Evolutionary conservation across 495 filamentous ascomycete species (phyloP), one percentile per base, ranked within the genome.

Genomic region (Podospora pseudopauciseta): DNA sequence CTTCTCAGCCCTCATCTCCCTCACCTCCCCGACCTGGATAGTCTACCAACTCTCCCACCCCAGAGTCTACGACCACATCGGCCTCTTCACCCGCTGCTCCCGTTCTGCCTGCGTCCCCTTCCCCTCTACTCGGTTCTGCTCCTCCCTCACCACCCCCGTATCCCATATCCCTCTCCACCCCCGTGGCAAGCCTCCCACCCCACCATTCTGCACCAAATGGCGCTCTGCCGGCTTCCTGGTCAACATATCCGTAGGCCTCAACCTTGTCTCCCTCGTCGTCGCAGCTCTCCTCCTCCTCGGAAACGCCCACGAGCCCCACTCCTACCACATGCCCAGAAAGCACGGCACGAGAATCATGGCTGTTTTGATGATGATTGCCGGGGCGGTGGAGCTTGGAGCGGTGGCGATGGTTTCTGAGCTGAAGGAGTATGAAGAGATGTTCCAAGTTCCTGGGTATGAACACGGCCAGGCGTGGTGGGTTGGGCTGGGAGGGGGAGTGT

Each of bases 371-470:
- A 16, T 11, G 13, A 2, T 49, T 3, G 15, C 15, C 2, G 39
- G 39, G 13, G 13, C 15, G 7, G 18, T 49, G 39, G 39, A 49
- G 13, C 7, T 49, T 3, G 7, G 9, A 11, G 39, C 39, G 15
- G 39, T 49, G 39, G 39, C 6, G 15, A 49, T 49, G 0, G 9
- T 49, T 3, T 11, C 39, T 11, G 39, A 49, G 15, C 6, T 49
- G 2, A 49, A 9, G 5, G 59, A 61, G 4, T 18, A 61, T 18
- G 59, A 61, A 13, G 7, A 32, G 18, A 61, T 61, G 59, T 61
- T 61, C 18, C 27, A 15, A 27, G 59, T 61, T n/a, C 59, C 59
- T 4, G 59, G 59, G 27, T 61, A 61, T 28, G 23, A 61, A 18
- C 30, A 32, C 3, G 59, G 59, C 16, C 2, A 4, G 26, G 3